phyloP scores from a whole-genome alignment of 805 yeast genomes.

The Candida awuae region DNA sequence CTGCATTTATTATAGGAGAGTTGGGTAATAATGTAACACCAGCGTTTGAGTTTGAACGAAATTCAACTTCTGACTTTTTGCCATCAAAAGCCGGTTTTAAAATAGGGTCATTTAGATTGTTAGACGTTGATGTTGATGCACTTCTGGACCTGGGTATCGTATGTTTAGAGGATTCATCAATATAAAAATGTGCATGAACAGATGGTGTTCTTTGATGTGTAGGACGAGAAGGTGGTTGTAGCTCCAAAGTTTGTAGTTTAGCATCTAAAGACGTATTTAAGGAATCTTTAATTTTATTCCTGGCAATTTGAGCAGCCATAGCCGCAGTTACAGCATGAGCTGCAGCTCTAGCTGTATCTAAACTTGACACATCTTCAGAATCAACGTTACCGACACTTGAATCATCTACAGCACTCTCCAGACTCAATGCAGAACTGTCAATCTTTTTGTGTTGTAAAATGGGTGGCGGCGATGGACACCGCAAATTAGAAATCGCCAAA shows the following conservation, averaged over 20 bases:
- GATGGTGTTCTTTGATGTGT: slow-evolving; percentile 48
- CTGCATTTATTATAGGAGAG: slow-evolving; percentile 1
- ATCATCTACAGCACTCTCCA: background rate
- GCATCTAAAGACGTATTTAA: slow-evolving; percentile 5
- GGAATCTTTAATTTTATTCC: slow-evolving; percentile 15
- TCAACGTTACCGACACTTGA: background rate
- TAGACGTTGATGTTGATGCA: slow-evolving; percentile 14
- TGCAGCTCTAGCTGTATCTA: slow-evolving; percentile 22
- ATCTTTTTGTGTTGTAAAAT: slow-evolving; percentile 32
- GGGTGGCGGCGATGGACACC: slow-evolving; percentile 73
- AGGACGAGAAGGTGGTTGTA: slow-evolving; percentile 1
- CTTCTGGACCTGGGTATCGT: slow-evolving; percentile 31
- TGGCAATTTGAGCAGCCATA: slow-evolving; percentile 33
- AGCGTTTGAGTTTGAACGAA: slow-evolving; percentile 6
- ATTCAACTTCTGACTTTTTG: background rate
- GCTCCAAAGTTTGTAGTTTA: background rate
- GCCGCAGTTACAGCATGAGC: slow-evolving; percentile 33
- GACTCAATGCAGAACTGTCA: background rate
- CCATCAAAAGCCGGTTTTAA: slow-evolving; percentile 5
- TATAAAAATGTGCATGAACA: slow-evolving; percentile 73
- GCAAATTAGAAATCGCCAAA: slow-evolving; percentile 47
- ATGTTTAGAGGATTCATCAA: slow-evolving; percentile 59
- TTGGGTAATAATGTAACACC: background rate
- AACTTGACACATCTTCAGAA: background rate
- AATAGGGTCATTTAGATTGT: background rate